Conservation (phyloP, 2,329 filamentous ascomycete species). For the Pseudocercospora ulei region DNA sequence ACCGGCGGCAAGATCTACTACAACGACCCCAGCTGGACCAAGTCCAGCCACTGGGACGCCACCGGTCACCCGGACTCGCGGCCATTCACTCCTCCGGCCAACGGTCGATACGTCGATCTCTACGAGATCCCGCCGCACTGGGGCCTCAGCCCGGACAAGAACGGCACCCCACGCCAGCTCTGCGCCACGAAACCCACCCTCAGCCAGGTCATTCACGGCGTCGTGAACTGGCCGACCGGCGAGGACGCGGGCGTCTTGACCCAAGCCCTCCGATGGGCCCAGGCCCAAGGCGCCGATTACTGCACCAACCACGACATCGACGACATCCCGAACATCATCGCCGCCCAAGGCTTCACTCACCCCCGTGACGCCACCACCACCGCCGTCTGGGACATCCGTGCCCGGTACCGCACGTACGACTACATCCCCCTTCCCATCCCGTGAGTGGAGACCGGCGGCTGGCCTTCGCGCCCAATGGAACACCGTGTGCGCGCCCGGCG, state of each 20-base stretch:
- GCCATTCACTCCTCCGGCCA: not conserved
- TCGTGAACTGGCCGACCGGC: conserved; percentile 10
- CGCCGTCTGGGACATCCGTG: not conserved
- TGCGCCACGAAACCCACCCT: not conserved
- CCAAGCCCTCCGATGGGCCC: conserved; percentile 9
- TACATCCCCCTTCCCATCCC: too few relatives aligned
- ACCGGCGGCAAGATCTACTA: not conserved
- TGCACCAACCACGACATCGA: not conserved
- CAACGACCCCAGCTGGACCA: conserved; percentile 1
- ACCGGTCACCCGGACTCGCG: conserved; percentile 1
- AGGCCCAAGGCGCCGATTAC: not conserved
- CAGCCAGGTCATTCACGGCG: conserved; percentile 8
- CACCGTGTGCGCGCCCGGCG: too few relatives aligned
- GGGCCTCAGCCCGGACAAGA: not conserved
- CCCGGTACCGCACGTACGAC: too few relatives aligned
- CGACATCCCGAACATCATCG: conserved; percentile 7
- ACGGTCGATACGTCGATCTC: not conserved
- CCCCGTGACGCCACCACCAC: not conserved
- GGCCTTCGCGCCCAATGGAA: too few relatives aligned
- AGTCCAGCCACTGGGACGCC: not conserved
- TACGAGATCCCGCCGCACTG: conserved; percentile 1
- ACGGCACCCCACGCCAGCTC: not conserved
- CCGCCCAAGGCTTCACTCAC: not conserved
- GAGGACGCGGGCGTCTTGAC: conserved; percentile 14
- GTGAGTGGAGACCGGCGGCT: too few relatives aligned